phyloP scores from a whole-genome alignment of 2,329 filamentous ascomycete species.

The Colletotrichum tanaceti region DNA sequence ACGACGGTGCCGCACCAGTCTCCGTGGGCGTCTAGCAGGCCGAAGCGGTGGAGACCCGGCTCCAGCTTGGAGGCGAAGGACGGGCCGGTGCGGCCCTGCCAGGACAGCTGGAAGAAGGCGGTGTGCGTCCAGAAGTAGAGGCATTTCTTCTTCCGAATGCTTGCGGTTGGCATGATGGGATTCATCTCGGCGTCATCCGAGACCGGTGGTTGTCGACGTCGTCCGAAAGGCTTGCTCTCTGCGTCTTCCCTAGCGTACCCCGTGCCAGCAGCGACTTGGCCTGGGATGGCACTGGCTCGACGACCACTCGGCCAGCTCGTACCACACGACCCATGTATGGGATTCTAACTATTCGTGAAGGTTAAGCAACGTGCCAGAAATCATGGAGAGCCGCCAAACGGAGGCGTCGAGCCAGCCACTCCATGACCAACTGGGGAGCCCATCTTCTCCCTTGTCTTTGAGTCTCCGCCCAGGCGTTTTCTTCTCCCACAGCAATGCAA shows the following conservation, averaged over 20 bases:
- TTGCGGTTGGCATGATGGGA: neutral
- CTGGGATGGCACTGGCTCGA: neutral
- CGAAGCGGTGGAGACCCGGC: conserved; percentile 11
- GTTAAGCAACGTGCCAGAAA: conserved; percentile 1
- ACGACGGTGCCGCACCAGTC: neutral
- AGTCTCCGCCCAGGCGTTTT: neutral
- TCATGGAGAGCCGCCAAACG: neutral
- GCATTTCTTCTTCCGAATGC: neutral
- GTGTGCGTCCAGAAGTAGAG: conserved; percentile 5
- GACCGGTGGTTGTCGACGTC: neutral
- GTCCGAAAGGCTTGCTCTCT: neutral
- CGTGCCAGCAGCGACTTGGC: neutral
- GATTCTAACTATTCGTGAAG: neutral
- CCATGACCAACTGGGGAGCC: neutral
- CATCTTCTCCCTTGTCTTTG: neutral
- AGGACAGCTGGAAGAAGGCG: neutral
- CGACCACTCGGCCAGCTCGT: neutral
- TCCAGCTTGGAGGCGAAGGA: conserved; percentile 4
- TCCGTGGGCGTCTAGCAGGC: neutral
- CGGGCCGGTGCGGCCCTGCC: neutral
- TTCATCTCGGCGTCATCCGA: neutral
- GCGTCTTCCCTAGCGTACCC: neutral
- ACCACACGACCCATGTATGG: neutral
- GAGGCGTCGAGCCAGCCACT: neutral
- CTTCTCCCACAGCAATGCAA: conserved; percentile 1